Evolutionary conservation across 2,329 filamentous ascomycete species (phyloP).

Genomic region (Colletotrichum zoysiae): DNA sequence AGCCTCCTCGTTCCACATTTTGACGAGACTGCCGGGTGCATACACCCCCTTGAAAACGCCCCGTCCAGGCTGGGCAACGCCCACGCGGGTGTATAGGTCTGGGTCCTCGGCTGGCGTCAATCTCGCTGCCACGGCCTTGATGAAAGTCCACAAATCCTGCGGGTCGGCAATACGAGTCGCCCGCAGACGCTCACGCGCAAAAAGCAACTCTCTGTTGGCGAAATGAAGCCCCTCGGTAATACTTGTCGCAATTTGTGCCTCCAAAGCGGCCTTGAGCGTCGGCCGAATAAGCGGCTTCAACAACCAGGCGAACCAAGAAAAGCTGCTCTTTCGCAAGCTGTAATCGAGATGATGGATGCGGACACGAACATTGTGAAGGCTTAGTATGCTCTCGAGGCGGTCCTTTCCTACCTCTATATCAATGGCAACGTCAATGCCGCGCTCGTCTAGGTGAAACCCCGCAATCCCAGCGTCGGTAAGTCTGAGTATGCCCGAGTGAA

Average conservation of each 20-base stretch:
- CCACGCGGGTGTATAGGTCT: conserved; percentile 80
- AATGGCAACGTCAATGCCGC: conserved; percentile 87
- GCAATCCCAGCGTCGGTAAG: conserved; percentile 87
- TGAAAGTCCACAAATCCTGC: conserved; percentile 82
- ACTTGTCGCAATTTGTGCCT: conserved; percentile 79
- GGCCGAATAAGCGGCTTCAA: conserved; percentile 87
- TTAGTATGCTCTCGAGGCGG: conserved; percentile 83
- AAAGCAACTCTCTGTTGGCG: conserved; percentile 87
- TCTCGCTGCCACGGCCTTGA: conserved; percentile 84
- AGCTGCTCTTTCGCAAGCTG: conserved; percentile 78
- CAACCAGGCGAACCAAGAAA: conserved; percentile 83
- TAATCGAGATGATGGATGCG: conserved; percentile 90
- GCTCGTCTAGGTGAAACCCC: conserved; percentile 86
- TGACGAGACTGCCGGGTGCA: conserved; percentile 88
- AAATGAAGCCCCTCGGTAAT: conserved; percentile 78
- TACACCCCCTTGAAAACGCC: conserved; percentile 86
- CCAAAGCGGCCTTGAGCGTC: conserved; percentile 81
- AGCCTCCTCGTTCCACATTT: conserved; percentile 89
- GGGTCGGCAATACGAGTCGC: conserved; percentile 88
- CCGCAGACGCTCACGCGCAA: conserved; percentile 85
- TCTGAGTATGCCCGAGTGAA: conserved; percentile 80
- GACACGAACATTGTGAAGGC: conserved; percentile 80
- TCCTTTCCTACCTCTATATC: conserved; percentile 87
- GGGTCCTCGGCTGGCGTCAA: conserved; percentile 79
- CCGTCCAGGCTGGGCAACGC: conserved; percentile 67